Evolutionary conservation across 495 filamentous ascomycete genomes (phyloP).

Genomic region (Aspergillus mulundensis): DNA sequence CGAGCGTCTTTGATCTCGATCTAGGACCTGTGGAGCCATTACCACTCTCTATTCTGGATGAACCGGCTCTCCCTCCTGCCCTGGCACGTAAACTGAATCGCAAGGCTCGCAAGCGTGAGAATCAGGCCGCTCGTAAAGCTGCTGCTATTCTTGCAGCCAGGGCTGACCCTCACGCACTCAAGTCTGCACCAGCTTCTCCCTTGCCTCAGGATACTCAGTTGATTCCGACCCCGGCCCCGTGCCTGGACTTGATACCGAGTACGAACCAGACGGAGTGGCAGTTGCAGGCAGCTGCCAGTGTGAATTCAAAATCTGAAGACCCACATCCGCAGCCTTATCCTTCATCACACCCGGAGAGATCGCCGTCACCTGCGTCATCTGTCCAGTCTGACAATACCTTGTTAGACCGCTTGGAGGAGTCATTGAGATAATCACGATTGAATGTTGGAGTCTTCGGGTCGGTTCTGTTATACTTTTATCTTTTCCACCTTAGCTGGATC

Average conservation of each 20-base stretch:
- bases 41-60: too few species aligned
- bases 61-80: not conserved
- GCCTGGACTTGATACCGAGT: not conserved
- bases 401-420: slow-evolving; percentile 29
- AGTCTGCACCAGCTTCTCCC: not conserved
- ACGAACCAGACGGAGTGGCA: not conserved
- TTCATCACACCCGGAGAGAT: slow-evolving; percentile 6
- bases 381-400: slow-evolving; percentile 24
- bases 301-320: not conserved
- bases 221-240: not conserved
- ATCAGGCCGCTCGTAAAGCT: slow-evolving; percentile 6
- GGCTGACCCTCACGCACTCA: too few species aligned
- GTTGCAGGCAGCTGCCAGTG: not conserved
- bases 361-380: slow-evolving; percentile 20
- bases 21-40: too few species aligned
- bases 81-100: slow-evolving; percentile 15
- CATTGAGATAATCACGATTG: slow-evolving; percentile 4
- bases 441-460: not conserved
- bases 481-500: too few species aligned
- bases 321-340: not conserved
- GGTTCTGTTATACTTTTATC: too few species aligned
- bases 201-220: not conserved
- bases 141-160: not conserved
- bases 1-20: slow-evolving; percentile 25
- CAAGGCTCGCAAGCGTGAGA: slow-evolving; percentile 22